A percentile compares a stretch with the other conserved stretches of the same genome.
Conservation (phyloP, 139 green algal species). For the Chlamydomonas sp. region DNA sequence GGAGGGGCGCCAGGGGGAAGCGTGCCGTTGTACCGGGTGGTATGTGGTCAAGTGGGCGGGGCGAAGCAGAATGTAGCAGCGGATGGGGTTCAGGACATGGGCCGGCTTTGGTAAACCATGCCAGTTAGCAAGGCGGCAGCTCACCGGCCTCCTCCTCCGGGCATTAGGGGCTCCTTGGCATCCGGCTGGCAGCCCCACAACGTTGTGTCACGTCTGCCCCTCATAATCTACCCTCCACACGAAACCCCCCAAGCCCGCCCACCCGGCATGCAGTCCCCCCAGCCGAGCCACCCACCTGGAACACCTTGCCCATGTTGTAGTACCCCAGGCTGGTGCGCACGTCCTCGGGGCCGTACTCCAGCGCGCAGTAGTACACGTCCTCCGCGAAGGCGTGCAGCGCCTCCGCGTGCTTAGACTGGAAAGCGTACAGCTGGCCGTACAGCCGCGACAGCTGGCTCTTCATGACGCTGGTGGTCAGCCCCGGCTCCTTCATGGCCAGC, state of each 20-base stretch:
- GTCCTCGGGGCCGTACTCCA: slow-evolving; percentile 83
- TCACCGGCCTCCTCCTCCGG: too few relatives aligned
- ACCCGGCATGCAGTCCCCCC: not conserved
- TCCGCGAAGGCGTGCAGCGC: slow-evolving; percentile 74
- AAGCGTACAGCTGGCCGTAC: slow-evolving; percentile 84
- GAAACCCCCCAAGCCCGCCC: not conserved
- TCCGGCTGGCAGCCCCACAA: too few relatives aligned
- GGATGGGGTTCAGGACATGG: too few relatives aligned
- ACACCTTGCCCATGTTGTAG: slow-evolving; percentile 87
- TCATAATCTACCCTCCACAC: not conserved
- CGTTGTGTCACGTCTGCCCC: not conserved
- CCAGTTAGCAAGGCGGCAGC: too few relatives aligned
- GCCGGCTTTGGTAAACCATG: too few relatives aligned
- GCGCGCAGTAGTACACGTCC: slow-evolving; percentile 84
- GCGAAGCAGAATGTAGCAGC: too few relatives aligned
- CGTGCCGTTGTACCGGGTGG: too few relatives aligned
- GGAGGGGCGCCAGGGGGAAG: too few relatives aligned
- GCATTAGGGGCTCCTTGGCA: too few relatives aligned
- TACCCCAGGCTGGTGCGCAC: slow-evolving; percentile 79
- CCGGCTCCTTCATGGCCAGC: slow-evolving; percentile 81
- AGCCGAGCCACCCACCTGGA: not conserved
- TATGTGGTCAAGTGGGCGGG: not conserved
- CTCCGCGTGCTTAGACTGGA: slow-evolving; percentile 64
- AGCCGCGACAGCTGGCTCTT: slow-evolving; percentile 78
- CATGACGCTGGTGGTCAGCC: slow-evolving; percentile 80